A percentile compares a stretch with the other conserved stretches of the same genome.
These are phyloP conservation scores for Coelastrella sp. DNA, from an alignment of 139 green algal species.

Conservation along the genomic window DNA sequence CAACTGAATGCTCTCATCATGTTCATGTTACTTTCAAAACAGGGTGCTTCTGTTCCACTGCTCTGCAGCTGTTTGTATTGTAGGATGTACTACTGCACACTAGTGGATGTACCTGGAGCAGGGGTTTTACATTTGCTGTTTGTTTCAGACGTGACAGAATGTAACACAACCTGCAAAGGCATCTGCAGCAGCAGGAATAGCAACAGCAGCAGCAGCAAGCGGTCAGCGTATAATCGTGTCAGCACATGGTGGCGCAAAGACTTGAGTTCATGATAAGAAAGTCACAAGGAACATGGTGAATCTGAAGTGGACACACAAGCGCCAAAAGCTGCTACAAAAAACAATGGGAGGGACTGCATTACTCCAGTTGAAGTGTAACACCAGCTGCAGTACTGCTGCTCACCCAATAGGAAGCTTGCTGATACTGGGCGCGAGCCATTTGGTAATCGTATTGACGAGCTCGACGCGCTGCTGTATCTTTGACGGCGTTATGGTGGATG, in stretches of 20 bases:
- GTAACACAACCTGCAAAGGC: not conserved
- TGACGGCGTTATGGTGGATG: not conserved
- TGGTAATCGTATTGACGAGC: not conserved
- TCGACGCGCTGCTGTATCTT: not conserved
- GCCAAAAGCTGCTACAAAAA: too few species aligned
- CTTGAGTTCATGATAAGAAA: too few species aligned
- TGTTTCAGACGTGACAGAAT: not conserved
- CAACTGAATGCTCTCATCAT: too few species aligned
- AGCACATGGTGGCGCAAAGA: not conserved
- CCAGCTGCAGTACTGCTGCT: not conserved
- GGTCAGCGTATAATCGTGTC: not conserved
- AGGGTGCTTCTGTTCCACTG: not conserved
- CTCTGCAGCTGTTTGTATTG: too few species aligned
- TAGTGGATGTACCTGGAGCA: constrained; percentile 2
- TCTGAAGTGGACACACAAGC: too few species aligned
- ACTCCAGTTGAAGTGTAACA: not conserved
- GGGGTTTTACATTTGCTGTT: not conserved
- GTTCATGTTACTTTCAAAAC: not conserved
- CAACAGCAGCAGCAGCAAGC: not conserved
- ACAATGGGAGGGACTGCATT: not conserved
- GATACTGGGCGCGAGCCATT: not conserved
- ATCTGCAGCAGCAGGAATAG: not conserved
- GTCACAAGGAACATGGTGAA: too few species aligned
- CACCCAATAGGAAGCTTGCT: not conserved
- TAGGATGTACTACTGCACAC: too few species aligned